Conservation (phyloP, 2,329 filamentous ascomycete genomes). For the Fusarium guadeloupense region DNA sequence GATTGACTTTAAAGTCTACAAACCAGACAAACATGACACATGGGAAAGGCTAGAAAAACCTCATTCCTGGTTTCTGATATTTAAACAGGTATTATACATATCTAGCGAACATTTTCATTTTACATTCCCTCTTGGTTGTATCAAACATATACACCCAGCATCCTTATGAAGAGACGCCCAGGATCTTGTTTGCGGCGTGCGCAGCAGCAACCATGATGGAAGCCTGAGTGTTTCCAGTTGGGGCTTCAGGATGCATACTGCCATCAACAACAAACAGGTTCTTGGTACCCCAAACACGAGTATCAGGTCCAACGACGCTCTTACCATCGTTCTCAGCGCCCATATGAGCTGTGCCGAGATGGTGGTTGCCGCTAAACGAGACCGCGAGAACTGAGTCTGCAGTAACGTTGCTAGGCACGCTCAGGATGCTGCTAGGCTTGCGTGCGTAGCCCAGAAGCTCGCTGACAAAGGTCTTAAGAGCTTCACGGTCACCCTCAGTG, state of each 20-base stretch:
- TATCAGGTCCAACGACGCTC: slow-evolving; percentile 46
- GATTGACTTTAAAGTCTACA: too few relatives aligned
- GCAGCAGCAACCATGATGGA: slow-evolving; percentile 43
- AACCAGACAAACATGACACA: neutral
- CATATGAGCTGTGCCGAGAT: slow-evolving; percentile 46
- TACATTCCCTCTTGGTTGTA: neutral
- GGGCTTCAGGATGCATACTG: slow-evolving; percentile 46
- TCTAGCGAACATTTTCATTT: neutral
- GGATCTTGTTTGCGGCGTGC: slow-evolving; percentile 38
- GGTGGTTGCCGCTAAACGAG: slow-evolving; percentile 43
- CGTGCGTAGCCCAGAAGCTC: slow-evolving; percentile 41
- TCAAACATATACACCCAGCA: neutral
- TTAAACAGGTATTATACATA: neutral
- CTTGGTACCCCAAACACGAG: slow-evolving; percentile 46
- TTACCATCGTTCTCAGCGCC: slow-evolving; percentile 44
- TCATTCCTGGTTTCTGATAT: neutral
- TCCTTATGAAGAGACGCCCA: slow-evolving; percentile 1
- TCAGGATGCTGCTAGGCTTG: slow-evolving; percentile 33
- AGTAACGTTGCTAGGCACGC: slow-evolving; percentile 34
- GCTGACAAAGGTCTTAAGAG: slow-evolving; percentile 40
- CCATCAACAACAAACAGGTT: slow-evolving; percentile 46
- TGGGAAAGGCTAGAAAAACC: neutral
- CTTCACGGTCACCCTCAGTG: slow-evolving; percentile 44
- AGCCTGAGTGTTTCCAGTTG: slow-evolving; percentile 42
- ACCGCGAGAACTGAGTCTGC: slow-evolving; percentile 39